Evolutionary conservation across 257 asterid genomes (phyloP).

Genomic region (Penstemon newberryi): DNA sequence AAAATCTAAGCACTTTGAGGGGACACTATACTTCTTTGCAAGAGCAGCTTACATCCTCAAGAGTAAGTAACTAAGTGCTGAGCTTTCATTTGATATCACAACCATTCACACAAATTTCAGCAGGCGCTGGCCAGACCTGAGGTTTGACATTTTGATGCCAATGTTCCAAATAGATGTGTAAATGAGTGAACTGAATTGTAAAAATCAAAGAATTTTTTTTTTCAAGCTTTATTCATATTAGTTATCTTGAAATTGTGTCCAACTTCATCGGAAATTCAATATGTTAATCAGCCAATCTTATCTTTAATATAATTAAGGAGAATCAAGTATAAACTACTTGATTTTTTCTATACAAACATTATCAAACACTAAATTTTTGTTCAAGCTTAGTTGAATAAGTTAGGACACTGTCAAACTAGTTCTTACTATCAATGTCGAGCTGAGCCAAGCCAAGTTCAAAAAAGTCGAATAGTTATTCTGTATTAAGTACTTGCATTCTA

Average conservation of each 20-base stretch:
- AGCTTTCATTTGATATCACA: not conserved
- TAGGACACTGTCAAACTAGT: not conserved
- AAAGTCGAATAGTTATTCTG: not conserved
- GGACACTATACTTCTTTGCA: constrained; percentile 79
- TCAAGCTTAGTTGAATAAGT: constrained; percentile 2
- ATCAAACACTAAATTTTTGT: not conserved
- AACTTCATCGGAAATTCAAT: not conserved
- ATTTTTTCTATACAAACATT: not conserved
- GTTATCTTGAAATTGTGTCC: no score
- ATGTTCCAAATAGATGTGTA: constrained; percentile 12
- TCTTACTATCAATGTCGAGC: not conserved
- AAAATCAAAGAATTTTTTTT: no score
- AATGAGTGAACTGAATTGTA: not conserved
- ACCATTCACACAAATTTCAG: no score
- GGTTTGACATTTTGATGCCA: constrained; percentile 13
- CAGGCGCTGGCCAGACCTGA: not conserved
- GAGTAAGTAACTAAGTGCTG: constrained; percentile 23
- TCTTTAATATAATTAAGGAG: not conserved
- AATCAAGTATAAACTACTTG: not conserved
- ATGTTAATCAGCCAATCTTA: constrained; percentile 3
- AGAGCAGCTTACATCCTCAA: constrained; percentile 77
- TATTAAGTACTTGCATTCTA: not conserved
- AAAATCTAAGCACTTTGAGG: constrained; percentile 78
- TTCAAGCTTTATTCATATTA: no score
- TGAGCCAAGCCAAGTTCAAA: constrained; percentile 2